phyloP scores from a whole-genome alignment of 371 early-diverging fungal species.

The Haplosporangium sp. region DNA sequence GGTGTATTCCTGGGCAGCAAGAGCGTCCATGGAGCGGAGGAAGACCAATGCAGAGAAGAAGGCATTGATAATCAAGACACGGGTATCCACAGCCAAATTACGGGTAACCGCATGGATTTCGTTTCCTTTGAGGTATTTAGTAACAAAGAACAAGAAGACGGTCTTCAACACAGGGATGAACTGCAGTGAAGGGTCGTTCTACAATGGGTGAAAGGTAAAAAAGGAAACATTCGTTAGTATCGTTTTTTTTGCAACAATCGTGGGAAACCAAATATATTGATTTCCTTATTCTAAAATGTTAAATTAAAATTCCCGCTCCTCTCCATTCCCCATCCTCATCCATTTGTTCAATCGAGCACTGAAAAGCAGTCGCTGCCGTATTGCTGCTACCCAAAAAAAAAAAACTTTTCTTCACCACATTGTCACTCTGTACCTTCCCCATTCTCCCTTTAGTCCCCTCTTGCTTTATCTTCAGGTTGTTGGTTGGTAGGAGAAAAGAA shows the following conservation, averaged over 20 bases:
- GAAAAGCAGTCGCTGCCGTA: too few species aligned
- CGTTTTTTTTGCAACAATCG: too few species aligned
- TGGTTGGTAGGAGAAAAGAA: too few species aligned
- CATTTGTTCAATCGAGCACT: too few species aligned
- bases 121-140: conserved; percentile 81
- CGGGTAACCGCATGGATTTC: conserved; percentile 88
- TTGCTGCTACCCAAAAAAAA: neutral
- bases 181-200: conserved; percentile 59
- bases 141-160: conserved; percentile 81
- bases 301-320: neutral
- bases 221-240: neutral
- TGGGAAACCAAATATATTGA: conserved; percentile 29
- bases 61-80: conserved; percentile 78
- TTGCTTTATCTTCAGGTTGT: too few species aligned
- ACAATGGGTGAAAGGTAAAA: neutral
- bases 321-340: neutral
- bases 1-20: conserved; percentile 59
- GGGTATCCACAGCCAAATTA: conserved; percentile 65
- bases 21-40: conserved; percentile 63
- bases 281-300: too few species aligned
- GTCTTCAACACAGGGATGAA: conserved; percentile 81
- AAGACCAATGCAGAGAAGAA: conserved; percentile 85
- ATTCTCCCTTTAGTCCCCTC: too few species aligned
- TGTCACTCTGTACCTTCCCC: too few species aligned
- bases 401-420: too few species aligned